These are phyloP conservation scores for Bacterosira constricta DNA, from an alignment of 108 stramenopile genomes.

Conservation along the genomic window DNA sequence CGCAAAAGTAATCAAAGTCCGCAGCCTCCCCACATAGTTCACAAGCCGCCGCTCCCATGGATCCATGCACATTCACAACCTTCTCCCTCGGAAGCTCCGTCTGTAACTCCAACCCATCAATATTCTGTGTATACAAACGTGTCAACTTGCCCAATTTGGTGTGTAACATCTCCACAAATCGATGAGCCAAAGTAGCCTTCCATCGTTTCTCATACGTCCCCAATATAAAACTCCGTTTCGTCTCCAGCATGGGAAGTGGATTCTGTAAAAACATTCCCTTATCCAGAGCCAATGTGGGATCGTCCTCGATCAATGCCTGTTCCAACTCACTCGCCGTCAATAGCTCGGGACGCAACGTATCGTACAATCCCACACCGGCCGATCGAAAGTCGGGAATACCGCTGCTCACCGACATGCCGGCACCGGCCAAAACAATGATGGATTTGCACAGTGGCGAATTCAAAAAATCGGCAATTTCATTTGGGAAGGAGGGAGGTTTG, in stretches of 20 bases:
- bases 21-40: slow-evolving; percentile 63
- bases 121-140: slow-evolving; percentile 66
- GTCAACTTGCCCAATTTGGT: slow-evolving; percentile 59
- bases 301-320: slow-evolving; percentile 45
- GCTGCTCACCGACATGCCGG: slow-evolving; percentile 65
- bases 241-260: slow-evolving; percentile 85
- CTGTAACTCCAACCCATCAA: slow-evolving; percentile 73
- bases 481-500: slow-evolving; percentile 28
- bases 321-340: slow-evolving; percentile 56
- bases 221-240: slow-evolving; percentile 82
- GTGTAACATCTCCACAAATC: slow-evolving; percentile 83
- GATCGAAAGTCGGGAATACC: slow-evolving; percentile 84
- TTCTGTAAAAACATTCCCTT: slow-evolving; percentile 79
- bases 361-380: slow-evolving; percentile 59
- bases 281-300: slow-evolving; percentile 70
- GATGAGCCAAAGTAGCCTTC: slow-evolving; percentile 86
- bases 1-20: slow-evolving; percentile 67
- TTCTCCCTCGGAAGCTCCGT: slow-evolving; percentile 62
- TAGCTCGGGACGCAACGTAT: slow-evolving; percentile 56
- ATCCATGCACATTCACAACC: slow-evolving; percentile 86
- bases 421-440: slow-evolving; percentile 77
- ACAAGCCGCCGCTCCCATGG: slow-evolving; percentile 83
- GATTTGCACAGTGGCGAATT: slow-evolving; percentile 39
- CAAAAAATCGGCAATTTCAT: slow-evolving; percentile 45
- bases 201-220: slow-evolving; percentile 66